Percentiles rank a stretch among this genome's conserved stretches.
These are phyloP conservation scores for Chrysochromulina tobinii DNA, from an alignment of 78 protist genomes.

Conservation along the genomic window DNA sequence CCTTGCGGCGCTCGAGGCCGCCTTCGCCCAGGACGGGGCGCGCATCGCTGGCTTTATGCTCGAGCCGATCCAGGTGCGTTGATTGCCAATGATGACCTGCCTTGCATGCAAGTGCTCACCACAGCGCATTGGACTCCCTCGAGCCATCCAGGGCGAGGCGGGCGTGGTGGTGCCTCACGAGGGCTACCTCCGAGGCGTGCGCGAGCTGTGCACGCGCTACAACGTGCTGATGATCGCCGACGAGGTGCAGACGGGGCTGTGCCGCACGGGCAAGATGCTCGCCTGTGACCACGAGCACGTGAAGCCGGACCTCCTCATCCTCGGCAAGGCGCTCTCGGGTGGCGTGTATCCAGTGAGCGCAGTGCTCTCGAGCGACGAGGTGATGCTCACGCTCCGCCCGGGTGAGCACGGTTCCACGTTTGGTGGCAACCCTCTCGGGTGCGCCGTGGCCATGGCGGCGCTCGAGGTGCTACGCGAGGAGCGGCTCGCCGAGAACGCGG, in stretches of 20 bases:
- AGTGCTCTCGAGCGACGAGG: constrained; percentile 75
- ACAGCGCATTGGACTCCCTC: no score
- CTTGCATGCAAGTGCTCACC: no score
- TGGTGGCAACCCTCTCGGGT: constrained; percentile 96
- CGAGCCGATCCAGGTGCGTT: constrained; percentile 88
- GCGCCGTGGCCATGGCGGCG: constrained; percentile 91
- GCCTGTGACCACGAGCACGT: constrained; percentile 61
- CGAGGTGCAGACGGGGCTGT: constrained; percentile 91
- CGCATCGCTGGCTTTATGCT: constrained; percentile 71
- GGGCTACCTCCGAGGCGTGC: background rate
- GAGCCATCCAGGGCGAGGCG: constrained; percentile 71
- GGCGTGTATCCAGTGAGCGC: constrained; percentile 89
- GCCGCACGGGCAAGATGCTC: constrained; percentile 46
- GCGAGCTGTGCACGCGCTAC: constrained; percentile 84
- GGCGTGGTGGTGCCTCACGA: constrained; percentile 92
- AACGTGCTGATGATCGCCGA: constrained; percentile 93
- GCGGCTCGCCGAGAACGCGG: constrained; percentile 74
- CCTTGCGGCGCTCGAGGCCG: constrained; percentile 71
- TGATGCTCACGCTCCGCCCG: constrained; percentile 57
- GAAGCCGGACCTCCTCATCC: constrained; percentile 85
- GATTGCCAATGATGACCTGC: no score
- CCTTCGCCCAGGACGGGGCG: constrained; percentile 47
- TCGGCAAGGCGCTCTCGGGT: constrained; percentile 91
- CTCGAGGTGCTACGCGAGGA: constrained; percentile 89
- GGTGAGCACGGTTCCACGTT: constrained; percentile 97